Conservation (phyloP, 495 filamentous ascomycete genomes). For the Bacidia rubella region DNA sequence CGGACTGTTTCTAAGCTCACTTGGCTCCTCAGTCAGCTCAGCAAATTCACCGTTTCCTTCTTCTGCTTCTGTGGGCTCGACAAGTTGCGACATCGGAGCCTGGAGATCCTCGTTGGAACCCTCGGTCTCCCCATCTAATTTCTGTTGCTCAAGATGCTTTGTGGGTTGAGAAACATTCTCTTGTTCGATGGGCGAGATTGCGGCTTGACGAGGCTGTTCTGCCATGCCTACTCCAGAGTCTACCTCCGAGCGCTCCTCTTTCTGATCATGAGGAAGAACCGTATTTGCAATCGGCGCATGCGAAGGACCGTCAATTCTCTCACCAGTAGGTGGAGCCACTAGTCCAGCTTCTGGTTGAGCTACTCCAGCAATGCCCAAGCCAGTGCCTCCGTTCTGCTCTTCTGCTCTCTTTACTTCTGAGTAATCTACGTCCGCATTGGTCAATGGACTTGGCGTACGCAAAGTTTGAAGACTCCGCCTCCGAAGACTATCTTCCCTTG, state of each 20-base stretch:
- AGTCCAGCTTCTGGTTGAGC: neutral
- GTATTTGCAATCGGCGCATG: neutral
- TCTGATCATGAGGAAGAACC: neutral
- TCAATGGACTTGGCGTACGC: constrained; percentile 74
- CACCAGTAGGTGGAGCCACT: neutral
- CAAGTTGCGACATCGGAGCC: neutral
- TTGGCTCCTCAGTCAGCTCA: neutral
- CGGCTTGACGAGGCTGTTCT: neutral
- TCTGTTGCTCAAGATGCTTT: neutral
- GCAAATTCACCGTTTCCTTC: neutral
- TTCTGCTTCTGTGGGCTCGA: neutral
- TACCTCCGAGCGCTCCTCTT: neutral
- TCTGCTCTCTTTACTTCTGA: constrained; percentile 29
- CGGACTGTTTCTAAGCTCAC: constrained; percentile 7
- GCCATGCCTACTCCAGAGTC: constrained; percentile 3
- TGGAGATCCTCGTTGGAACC: neutral
- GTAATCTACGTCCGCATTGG: constrained; percentile 66
- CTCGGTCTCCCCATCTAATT: neutral
- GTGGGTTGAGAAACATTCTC: neutral
- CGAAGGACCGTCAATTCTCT: neutral
- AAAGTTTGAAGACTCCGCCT: constrained; percentile 74
- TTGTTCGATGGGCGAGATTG: neutral
- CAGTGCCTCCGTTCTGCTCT: neutral
- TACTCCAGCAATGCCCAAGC: neutral
- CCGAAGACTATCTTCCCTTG: constrained; percentile 67